phyloP scores from a whole-genome alignment of 805 yeast genomes.

The Lachancea thermotolerans region DNA sequence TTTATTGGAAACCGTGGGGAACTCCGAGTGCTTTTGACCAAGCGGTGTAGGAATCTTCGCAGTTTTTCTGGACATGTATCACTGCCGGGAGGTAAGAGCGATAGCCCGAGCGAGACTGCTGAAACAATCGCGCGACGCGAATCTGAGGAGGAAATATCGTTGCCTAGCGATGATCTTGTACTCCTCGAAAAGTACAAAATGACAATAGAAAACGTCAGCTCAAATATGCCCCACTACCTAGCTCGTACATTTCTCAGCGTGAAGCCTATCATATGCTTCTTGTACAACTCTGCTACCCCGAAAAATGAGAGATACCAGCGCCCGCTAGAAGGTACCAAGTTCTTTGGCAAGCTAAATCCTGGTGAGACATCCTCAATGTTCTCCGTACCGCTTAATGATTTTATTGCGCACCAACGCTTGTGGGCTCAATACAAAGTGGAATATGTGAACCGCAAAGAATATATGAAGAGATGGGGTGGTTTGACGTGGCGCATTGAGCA shows the following conservation, averaged over 20 bases:
- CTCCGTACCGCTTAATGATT: conserved; percentile 62
- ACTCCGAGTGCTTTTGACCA: conserved; percentile 69
- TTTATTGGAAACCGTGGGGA: conserved; percentile 71
- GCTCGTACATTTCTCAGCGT: conserved; percentile 81
- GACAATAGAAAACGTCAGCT: conserved; percentile 47
- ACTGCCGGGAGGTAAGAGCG: conserved; percentile 92
- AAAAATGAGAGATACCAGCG: conserved; percentile 20
- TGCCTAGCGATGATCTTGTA: conserved; percentile 42
- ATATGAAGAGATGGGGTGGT: conserved; percentile 60
- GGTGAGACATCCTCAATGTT: conserved; percentile 71
- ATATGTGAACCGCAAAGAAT: conserved; percentile 27
- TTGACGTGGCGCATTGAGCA: conserved; percentile 60
- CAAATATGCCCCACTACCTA: conserved; percentile 67
- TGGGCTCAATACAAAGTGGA: conserved; percentile 22
- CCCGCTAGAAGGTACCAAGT: conserved; percentile 29
- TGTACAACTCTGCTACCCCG: conserved; percentile 33
- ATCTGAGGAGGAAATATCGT: conserved; percentile 81
- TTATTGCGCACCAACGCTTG: conserved; percentile 30
- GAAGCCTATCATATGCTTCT: conserved; percentile 67
- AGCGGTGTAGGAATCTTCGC: conserved; percentile 60
- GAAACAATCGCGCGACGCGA: conserved; percentile 77
- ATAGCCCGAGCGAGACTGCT: conserved; percentile 54
- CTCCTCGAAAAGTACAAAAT: conserved; percentile 45
- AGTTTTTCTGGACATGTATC: conserved; percentile 88
- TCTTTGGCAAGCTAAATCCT: conserved; percentile 51